phyloP scores from a whole-genome alignment of 2,329 filamentous ascomycete species.

The Davidsoniella neocaledoniae region DNA sequence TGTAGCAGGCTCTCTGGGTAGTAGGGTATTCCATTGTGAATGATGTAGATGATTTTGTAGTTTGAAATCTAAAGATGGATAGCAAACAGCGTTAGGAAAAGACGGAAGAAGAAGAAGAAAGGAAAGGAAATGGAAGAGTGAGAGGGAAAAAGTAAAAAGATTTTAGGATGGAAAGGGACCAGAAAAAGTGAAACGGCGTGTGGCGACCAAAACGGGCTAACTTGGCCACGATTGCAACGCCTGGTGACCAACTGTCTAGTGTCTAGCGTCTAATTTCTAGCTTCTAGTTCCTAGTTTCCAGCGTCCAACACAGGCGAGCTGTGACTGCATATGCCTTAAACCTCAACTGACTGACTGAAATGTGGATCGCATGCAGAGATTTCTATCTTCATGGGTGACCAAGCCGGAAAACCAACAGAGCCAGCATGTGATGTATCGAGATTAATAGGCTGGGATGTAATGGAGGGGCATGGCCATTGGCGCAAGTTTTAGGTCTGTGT shows the following conservation, averaged over 20 bases:
- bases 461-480: too few species aligned
- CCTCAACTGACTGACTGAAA: constrained; percentile 1
- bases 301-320: too few species aligned
- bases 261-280: too few species aligned
- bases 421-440: too few species aligned
- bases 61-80: constrained; percentile 4
- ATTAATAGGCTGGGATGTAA: too few species aligned
- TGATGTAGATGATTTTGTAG: background rate
- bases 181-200: constrained; percentile 9
- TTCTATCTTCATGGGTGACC: background rate
- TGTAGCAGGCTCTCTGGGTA: constrained; percentile 32
- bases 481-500: too few species aligned
- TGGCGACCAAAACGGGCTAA: constrained; percentile 7
- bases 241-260: too few species aligned
- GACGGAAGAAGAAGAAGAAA: constrained; percentile 8
- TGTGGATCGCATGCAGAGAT: constrained; percentile 12
- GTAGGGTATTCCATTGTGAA: constrained; percentile 27
- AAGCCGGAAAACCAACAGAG: too few species aligned
- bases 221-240: too few species aligned
- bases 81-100: background rate
- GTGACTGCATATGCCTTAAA: too few species aligned
- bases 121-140: constrained; percentile 2
- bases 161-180: background rate
- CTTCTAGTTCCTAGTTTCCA: too few species aligned
- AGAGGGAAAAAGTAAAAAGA: constrained; percentile 1